Evolutionary conservation across 495 filamentous ascomycete species (phyloP).

Genomic region (Hypoxylon lenormandii): DNA sequence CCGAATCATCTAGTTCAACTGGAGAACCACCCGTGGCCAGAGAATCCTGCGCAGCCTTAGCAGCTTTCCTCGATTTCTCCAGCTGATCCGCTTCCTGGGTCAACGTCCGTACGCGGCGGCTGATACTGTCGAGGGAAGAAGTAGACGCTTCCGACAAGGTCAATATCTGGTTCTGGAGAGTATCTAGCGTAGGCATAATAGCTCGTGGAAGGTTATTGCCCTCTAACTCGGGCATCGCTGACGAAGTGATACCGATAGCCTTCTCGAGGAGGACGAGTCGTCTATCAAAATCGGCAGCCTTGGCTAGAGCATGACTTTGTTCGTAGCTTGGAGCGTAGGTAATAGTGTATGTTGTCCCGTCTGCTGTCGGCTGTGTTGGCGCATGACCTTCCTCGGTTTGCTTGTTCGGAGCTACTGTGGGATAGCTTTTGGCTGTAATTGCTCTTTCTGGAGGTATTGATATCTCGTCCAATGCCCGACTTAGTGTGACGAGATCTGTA

Average conservation of each 20-base stretch:
- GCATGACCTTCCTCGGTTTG: conserved; percentile 22
- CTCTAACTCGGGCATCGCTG: conserved; percentile 72
- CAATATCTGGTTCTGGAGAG: conserved; percentile 77
- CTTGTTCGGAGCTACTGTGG: conserved; percentile 30
- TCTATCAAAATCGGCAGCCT: conserved; percentile 87
- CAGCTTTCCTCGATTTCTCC: conserved; percentile 75
- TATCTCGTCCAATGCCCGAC: conserved; percentile 72
- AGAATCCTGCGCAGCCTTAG: conserved; percentile 73
- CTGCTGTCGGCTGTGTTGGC: conserved; percentile 20
- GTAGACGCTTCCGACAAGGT: conserved; percentile 72
- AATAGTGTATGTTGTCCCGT: conserved; percentile 63
- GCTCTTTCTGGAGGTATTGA: conserved; percentile 53
- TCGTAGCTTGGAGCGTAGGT: conserved; percentile 69
- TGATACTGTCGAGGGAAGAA: conserved; percentile 78
- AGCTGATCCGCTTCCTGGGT: conserved; percentile 83
- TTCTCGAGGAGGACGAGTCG: conserved; percentile 82
- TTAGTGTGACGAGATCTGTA: conserved; percentile 68
- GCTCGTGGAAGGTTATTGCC: conserved; percentile 69
- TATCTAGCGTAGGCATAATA: conserved; percentile 82
- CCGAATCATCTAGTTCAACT: conserved; percentile 63
- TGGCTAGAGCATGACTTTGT: conserved; percentile 74
- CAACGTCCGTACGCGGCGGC: conserved; percentile 76
- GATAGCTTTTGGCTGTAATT: conserved; percentile 46
- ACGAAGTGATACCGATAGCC: conserved; percentile 79
- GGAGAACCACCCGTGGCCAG: conserved; percentile 60